Base-by-base conservation (phyloP, 1,139 yeast genomes). In the Yamadazyma diospyri region DNA sequence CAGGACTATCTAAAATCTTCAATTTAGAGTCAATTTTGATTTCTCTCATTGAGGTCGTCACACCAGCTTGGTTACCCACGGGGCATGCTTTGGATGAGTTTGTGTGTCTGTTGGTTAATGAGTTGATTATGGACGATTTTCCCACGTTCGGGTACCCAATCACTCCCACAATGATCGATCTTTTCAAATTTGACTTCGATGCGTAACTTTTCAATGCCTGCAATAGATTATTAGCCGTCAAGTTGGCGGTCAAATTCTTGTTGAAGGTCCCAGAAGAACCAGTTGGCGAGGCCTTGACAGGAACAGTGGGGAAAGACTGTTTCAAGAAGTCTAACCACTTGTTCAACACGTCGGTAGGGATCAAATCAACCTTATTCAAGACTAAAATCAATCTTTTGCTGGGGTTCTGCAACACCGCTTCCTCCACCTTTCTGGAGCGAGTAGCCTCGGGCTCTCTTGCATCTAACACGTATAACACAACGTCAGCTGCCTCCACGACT, bases 361-460 rank as follows among this genome's bases (percentile, higher is more conserved):
- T 77, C 50, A 92, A 74, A 63, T 92, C 99, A 41, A 92, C 87
- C 60, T 92, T 92, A 69, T 92, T 92, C 48, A 92, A 67, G 25
- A 92, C 76, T 48, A 87, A 76, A 36, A 92, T 82, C 45, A 94
- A 71, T 55, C 97, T 77, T 61, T 92, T 92, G 38, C 85, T 85
- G 13, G 69, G 64, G 46, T 79, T 76, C 51, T 84, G 83, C 41
- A 89, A 64, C 24, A 92, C 89, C 2, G 94, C 86, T 54, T 86
- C 83, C 65, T 92, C 99, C 24, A 92, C 94, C 54, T 78, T 86
- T 55, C 80, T 78, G 9, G 97, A 88, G 55, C 99, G 77, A 4
- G 98, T 92, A 21, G 89, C 80, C 57, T 86, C 96, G 33, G 99
- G 98, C 60, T 92, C 97, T 59, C 99, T 80, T 3, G 99, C 96